Conservation (phyloP, 2,329 filamentous ascomycete genomes). For the Aspergillus latus region DNA sequence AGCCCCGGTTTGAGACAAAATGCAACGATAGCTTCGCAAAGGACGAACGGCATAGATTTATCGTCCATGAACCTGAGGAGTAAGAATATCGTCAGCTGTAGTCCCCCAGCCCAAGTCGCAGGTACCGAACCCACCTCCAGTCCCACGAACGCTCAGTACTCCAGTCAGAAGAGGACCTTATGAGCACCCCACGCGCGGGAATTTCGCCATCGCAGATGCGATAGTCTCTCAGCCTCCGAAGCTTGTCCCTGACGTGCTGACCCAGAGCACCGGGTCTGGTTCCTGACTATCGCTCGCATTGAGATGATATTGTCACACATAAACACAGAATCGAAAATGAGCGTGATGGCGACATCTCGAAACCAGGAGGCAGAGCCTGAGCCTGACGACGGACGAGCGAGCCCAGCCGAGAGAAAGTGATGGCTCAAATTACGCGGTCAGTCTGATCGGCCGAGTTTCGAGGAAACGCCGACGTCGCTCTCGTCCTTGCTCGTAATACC, state of each 20-base stretch:
- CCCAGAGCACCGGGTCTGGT: background rate
- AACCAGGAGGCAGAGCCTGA: background rate
- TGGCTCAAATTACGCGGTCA: background rate
- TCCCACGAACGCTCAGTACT: background rate
- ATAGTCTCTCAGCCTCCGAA: conserved; percentile 4
- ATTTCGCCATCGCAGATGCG: conserved; percentile 1
- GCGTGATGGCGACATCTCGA: background rate
- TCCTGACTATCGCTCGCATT: background rate
- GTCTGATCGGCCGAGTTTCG: background rate
- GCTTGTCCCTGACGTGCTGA: background rate
- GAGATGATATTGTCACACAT: background rate
- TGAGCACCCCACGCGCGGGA: conserved; percentile 6
- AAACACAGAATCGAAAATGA: background rate
- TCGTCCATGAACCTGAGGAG: background rate
- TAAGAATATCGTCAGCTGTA: background rate
- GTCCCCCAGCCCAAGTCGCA: background rate
- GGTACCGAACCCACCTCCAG: background rate
- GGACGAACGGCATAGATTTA: background rate
- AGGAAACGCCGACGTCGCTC: background rate
- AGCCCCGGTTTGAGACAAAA: too few relatives aligned
- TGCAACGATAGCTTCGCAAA: too few relatives aligned
- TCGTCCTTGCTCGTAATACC: background rate
- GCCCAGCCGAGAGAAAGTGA: background rate
- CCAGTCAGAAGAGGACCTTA: background rate
- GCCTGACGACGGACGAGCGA: background rate